Conservation (phyloP, 148 eudicot genomes). For the Oxyria digyna region DNA sequence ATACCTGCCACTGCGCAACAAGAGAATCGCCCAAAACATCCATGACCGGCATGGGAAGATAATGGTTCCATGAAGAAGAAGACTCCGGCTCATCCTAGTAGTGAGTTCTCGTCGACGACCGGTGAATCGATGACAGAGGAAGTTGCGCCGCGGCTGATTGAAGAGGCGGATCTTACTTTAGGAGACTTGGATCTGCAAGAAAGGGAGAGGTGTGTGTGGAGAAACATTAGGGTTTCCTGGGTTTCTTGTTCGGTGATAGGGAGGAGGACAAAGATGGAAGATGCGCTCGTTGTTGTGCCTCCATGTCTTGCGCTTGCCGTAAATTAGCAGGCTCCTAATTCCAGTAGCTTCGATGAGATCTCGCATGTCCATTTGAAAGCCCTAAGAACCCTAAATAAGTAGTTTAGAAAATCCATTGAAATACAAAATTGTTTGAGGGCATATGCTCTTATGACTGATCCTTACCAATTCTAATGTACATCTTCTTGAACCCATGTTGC, state of each 20-base stretch:
- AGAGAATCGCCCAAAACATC: no score
- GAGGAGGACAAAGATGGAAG: constrained; percentile 74
- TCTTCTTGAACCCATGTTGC: no score
- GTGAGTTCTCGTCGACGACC: constrained; percentile 19
- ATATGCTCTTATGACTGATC: no score
- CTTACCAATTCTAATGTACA: no score
- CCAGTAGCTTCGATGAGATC: constrained; percentile 21
- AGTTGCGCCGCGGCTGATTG: background rate
- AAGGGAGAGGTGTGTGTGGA: constrained; percentile 31
- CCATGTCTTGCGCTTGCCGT: constrained; percentile 31
- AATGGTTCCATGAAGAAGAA: no score
- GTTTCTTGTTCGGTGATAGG: constrained; percentile 59
- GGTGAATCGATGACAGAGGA: constrained; percentile 12
- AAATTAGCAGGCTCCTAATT: constrained; percentile 38
- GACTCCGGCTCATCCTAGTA: constrained; percentile 14
- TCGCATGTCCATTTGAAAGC: constrained; percentile 50
- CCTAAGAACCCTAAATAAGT: no score
- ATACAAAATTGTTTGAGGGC: no score
- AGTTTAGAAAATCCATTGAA: no score
- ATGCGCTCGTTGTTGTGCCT: constrained; percentile 48
- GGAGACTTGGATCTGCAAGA: constrained; percentile 2
- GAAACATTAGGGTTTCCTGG: constrained; percentile 36
- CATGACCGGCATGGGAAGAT: no score
- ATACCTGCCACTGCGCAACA: no score
- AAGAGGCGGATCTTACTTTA: background rate